Evolutionary conservation across 306 rosid species (phyloP).

Genomic region (Notholithocarpus densiflorus): DNA sequence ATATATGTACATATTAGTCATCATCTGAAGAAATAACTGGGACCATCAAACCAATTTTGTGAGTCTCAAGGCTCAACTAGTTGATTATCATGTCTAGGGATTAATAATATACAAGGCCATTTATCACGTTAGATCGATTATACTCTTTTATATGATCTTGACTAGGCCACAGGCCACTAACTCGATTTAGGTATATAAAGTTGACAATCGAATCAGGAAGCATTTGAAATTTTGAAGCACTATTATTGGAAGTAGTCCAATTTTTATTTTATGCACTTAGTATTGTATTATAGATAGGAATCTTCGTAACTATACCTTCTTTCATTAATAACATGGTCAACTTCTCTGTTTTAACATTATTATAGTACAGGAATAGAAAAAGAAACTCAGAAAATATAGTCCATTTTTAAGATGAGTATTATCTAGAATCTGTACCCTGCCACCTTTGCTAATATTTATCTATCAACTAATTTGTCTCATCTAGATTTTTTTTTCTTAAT

Average conservation of each 20-base stretch:
- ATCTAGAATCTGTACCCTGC: too few species aligned
- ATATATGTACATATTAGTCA: not conserved
- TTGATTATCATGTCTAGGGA: too few species aligned
- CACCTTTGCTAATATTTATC: too few species aligned
- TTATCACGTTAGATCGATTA: not conserved
- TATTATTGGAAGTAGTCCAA: not conserved
- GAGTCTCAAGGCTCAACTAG: too few species aligned
- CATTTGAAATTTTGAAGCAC: not conserved
- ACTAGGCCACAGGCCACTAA: too few species aligned
- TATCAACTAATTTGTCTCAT: too few species aligned
- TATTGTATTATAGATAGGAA: too few species aligned
- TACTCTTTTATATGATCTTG: not conserved
- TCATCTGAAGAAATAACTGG: not conserved
- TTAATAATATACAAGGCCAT: too few species aligned
- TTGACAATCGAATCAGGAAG: not conserved
- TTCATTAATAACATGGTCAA: conserved; percentile 7
- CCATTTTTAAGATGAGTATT: not conserved
- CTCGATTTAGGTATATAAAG: not conserved
- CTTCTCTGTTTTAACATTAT: not conserved
- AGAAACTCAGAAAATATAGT: not conserved
- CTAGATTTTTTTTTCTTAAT: too few species aligned
- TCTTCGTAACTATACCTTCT: not conserved
- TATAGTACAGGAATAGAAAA: not conserved
- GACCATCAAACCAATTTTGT: too few species aligned
- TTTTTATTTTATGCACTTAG: not conserved